Conservation (phyloP, 495 filamentous ascomycete species). For the Diplogelasinospora grovesii region DNA sequence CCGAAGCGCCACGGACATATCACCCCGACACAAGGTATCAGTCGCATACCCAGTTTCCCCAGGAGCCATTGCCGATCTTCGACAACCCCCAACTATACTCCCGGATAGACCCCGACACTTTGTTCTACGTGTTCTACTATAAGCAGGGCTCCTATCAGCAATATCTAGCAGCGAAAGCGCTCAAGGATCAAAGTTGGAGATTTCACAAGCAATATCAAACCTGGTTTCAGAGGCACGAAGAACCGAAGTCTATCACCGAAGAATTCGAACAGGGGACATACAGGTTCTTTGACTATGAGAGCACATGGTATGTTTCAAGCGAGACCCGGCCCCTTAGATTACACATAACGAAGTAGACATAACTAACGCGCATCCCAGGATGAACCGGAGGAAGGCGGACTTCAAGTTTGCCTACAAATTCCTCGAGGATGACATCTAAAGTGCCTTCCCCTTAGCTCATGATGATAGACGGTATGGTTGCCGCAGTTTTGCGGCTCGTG, state of each 20-base stretch:
- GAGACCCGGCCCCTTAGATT: neutral
- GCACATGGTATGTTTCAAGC: slow-evolving; percentile 73
- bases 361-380: slow-evolving; percentile 51
- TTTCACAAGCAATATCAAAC: slow-evolving; percentile 99
- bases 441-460: too few relatives aligned
- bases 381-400: slow-evolving; percentile 97
- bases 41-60: slow-evolving; percentile 80
- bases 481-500: too few relatives aligned
- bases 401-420: slow-evolving; percentile 99
- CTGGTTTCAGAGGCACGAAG: slow-evolving; percentile 97
- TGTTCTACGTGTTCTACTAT: slow-evolving; percentile 99
- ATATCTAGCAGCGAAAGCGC: slow-evolving; percentile 88
- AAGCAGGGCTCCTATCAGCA: slow-evolving; percentile 93
- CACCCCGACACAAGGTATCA: slow-evolving; percentile 72
- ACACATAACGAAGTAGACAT: too few relatives aligned
- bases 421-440: slow-evolving; percentile 20
- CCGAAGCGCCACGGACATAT: slow-evolving; percentile 76
- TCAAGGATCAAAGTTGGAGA: slow-evolving; percentile 95
- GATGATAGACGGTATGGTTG: too few relatives aligned
- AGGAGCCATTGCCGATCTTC: slow-evolving; percentile 82
- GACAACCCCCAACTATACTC: slow-evolving; percentile 83
- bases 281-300: slow-evolving; percentile 98
- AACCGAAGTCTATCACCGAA: slow-evolving; percentile 96
- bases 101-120: slow-evolving; percentile 84
- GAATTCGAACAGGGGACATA: slow-evolving; percentile 98